Conservation (phyloP, 495 filamentous ascomycete genomes). For the Usnea hakonensis region DNA sequence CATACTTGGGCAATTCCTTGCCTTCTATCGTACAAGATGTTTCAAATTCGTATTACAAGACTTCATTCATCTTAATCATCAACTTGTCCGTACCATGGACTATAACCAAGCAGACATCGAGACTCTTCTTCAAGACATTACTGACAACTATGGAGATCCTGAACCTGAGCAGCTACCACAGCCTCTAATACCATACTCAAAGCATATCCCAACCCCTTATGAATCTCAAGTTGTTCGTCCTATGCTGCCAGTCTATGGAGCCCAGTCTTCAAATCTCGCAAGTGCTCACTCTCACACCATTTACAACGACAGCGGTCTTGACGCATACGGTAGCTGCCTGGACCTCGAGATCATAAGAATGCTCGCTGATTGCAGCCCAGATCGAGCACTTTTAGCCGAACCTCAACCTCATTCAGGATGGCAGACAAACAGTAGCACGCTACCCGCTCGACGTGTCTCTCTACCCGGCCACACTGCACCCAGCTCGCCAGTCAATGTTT, state of each 20-base stretch:
- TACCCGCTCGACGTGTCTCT: conserved; percentile 6
- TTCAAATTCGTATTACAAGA: too few species aligned
- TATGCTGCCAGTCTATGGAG: not conserved
- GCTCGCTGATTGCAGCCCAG: conserved; percentile 4
- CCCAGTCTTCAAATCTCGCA: conserved; percentile 1
- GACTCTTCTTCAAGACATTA: conserved; percentile 9
- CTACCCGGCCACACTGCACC: conserved; percentile 8
- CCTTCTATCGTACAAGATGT: not conserved
- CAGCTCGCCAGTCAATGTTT: not conserved
- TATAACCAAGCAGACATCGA: not conserved
- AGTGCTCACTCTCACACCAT: not conserved
- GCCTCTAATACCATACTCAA: not conserved
- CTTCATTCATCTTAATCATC: not conserved
- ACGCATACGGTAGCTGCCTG: conserved; percentile 9
- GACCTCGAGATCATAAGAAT: not conserved
- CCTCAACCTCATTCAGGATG: conserved; percentile 2
- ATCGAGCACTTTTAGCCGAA: conserved; percentile 9
- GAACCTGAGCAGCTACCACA: not conserved
- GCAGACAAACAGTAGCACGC: not conserved
- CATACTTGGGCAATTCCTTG: not conserved
- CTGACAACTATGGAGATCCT: not conserved
- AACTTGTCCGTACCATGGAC: conserved; percentile 1
- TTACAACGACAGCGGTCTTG: not conserved
- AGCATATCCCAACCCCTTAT: not conserved
- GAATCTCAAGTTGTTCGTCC: not conserved